Conservation (phyloP, 805 yeast species). For the Ogataea salicorniae region DNA sequence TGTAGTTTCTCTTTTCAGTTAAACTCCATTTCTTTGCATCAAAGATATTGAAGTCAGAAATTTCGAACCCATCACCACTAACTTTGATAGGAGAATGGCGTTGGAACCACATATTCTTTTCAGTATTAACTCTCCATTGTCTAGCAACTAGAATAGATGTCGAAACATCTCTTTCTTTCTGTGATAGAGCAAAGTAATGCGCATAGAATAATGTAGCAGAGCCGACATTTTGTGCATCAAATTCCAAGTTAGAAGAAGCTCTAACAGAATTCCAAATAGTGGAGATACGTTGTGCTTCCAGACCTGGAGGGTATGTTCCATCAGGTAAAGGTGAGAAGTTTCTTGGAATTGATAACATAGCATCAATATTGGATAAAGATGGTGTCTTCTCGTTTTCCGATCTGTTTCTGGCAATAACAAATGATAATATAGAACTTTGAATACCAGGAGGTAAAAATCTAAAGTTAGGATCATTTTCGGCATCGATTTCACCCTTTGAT, state of each 20-base stretch:
- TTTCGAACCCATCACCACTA: conserved; percentile 35
- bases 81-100: conserved; percentile 35
- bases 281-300: conserved; percentile 30
- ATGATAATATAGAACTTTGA: conserved; percentile 28
- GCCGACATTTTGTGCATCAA: conserved; percentile 26
- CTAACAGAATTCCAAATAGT: conserved; percentile 29
- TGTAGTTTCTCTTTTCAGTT: conserved; percentile 36
- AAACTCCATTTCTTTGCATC: conserved; percentile 40
- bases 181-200: conserved; percentile 39
- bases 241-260: conserved; percentile 18
- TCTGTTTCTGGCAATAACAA: conserved; percentile 20
- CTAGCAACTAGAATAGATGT: conserved; percentile 29
- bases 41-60: conserved; percentile 40
- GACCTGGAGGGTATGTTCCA: conserved; percentile 28
- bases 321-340: conserved; percentile 22
- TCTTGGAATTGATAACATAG: conserved; percentile 24
- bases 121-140: conserved; percentile 33
- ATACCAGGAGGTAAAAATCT: conserved; percentile 33
- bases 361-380: conserved; percentile 20
- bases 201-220: conserved; percentile 39
- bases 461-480: conserved; percentile 23
- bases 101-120: conserved; percentile 30
- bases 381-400: conserved; percentile 12
- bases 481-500: conserved; percentile 11
- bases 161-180: conserved; percentile 36